phyloP scores from a whole-genome alignment of 2,329 filamentous ascomycete species.

The Phoma sp. region DNA sequence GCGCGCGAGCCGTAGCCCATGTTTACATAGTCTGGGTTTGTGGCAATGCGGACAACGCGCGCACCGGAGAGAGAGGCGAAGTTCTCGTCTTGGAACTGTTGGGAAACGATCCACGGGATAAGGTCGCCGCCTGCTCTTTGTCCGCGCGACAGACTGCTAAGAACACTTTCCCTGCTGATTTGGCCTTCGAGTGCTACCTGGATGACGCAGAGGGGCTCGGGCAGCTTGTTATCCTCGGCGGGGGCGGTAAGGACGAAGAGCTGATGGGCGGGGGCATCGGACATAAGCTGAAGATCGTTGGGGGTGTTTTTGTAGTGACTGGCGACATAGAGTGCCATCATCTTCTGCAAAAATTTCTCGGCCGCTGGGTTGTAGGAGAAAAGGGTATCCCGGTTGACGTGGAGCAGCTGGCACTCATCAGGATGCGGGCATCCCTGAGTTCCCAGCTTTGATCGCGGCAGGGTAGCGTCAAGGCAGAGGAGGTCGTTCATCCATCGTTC shows the following conservation, averaged over 20 bases:
- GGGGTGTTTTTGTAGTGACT: constrained; percentile 98
- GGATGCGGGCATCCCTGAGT: constrained; percentile 87
- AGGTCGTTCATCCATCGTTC: constrained; percentile 97
- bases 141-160: constrained; percentile 87
- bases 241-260: constrained; percentile 93
- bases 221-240: constrained; percentile 77
- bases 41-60: constrained; percentile 90
- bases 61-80: constrained; percentile 94
- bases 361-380: constrained; percentile 98
- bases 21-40: constrained; percentile 87
- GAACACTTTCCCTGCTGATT: constrained; percentile 90
- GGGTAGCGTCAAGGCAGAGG: constrained; percentile 89
- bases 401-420: constrained; percentile 85
- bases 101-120: constrained; percentile 96
- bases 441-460: constrained; percentile 76
- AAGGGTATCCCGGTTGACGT: constrained; percentile 94
- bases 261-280: constrained; percentile 94
- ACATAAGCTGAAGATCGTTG: constrained; percentile 98
- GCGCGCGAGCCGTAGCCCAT: constrained; percentile 96
- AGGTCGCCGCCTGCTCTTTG: constrained; percentile 89
- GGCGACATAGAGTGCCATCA: constrained; percentile 96
- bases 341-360: constrained; percentile 95
- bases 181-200: constrained; percentile 94
- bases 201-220: constrained; percentile 92
- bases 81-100: constrained; percentile 97